Percentiles rank a stretch among this genome's conserved stretches.
Evolutionary conservation across 495 filamentous ascomycete species (phyloP).

Genomic region (Emericellopsis terricola): DNA sequence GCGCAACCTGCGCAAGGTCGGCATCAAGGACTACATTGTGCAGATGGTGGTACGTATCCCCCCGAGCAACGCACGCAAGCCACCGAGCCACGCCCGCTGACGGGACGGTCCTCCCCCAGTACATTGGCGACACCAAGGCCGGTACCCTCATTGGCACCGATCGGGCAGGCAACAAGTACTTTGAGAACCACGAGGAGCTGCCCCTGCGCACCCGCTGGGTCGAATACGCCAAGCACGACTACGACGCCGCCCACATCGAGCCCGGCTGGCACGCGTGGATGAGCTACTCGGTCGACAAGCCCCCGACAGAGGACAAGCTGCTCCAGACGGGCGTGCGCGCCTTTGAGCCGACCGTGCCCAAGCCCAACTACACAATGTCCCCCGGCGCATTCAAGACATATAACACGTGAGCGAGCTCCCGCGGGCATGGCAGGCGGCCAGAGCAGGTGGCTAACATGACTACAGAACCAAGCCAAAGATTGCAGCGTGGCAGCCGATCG

Average conservation of each 20-base stretch:
- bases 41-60: constrained; percentile 68
- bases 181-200: constrained; percentile 87
- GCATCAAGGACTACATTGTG: constrained; percentile 76
- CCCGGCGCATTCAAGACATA: constrained; percentile 81
- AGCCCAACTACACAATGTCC: constrained; percentile 52
- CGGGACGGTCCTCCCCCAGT: constrained; percentile 6
- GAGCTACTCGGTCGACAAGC: constrained; percentile 77
- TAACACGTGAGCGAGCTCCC: constrained; percentile 52
- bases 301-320: constrained; percentile 59
- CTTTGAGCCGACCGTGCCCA: constrained; percentile 59
- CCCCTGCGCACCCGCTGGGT: constrained; percentile 96
- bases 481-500: constrained; percentile 18
- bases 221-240: constrained; percentile 81
- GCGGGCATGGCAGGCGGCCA: too few species aligned
- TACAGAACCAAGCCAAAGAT: constrained; percentile 21
- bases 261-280: constrained; percentile 99
- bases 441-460: too few species aligned
- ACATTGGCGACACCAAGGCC: constrained; percentile 82
- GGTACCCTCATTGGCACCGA: constrained; percentile 75
- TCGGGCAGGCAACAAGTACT: constrained; percentile 92
- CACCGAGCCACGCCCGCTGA: not conserved
- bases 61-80: too few species aligned
- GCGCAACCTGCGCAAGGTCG: constrained; percentile 70
- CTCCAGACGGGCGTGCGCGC: constrained; percentile 40
- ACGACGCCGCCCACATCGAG: constrained; percentile 73